A percentile compares a stretch with the other conserved stretches of the same genome.
phyloP scores from a whole-genome alignment of 495 filamentous ascomycete genomes.

The Talaromyces liani region DNA sequence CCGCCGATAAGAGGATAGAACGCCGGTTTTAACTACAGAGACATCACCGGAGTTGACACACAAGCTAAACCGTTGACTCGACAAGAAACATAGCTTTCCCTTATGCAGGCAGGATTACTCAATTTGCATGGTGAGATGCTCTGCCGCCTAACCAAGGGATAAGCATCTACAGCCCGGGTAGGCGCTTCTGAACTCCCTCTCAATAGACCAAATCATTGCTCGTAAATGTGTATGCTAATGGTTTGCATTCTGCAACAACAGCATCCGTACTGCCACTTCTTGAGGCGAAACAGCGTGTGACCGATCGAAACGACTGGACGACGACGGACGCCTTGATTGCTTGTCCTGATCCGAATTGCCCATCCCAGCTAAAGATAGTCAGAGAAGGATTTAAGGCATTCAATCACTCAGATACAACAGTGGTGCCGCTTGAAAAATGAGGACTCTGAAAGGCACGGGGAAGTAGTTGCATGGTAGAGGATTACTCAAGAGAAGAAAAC shows the following conservation, averaged over 20 bases:
- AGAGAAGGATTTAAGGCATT: constrained; percentile 22
- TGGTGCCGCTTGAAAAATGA: constrained; percentile 10
- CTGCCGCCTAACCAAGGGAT: no score
- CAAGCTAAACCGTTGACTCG: no score
- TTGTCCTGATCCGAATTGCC: constrained; percentile 31
- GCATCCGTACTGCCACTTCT: constrained; percentile 9
- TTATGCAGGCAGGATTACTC: no score
- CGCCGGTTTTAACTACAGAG: no score
- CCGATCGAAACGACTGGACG: constrained; percentile 32
- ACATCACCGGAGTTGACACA: no score
- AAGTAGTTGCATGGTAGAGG: not conserved
- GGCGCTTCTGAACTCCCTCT: no score
- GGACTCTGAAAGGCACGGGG: not conserved
- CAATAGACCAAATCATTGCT: no score
- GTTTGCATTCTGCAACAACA: not conserved
- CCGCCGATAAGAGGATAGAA: no score
- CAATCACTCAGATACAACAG: constrained; percentile 27
- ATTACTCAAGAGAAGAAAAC: not conserved
- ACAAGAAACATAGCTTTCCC: no score
- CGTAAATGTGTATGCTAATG: no score
- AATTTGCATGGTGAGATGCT: no score
- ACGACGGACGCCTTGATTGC: constrained; percentile 26
- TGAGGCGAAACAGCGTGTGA: constrained; percentile 22
- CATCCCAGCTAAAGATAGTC: constrained; percentile 23
- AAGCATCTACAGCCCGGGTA: no score